Base-by-base conservation (phyloP, 768 basidiomycete species). In the Cyclocybe cylindracea region DNA sequence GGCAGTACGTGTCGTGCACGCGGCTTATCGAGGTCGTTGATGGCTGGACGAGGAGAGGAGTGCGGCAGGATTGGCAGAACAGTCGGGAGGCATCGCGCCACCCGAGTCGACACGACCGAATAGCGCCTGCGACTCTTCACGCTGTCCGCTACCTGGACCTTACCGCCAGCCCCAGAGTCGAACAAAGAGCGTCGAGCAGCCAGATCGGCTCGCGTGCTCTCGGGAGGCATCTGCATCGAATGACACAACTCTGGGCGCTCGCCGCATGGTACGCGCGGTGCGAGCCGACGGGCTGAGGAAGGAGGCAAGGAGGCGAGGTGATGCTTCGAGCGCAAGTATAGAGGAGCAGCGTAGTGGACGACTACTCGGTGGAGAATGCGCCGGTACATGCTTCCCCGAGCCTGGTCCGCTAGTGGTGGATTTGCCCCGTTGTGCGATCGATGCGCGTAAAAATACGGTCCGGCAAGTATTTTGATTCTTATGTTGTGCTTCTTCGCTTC, bases 1-100 rank as follows among this genome's bases (percentile, higher is more conserved):
- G 94, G 51, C 96, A 98, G 71, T 98, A 95, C 63, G 87, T 95
- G 14, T 98, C 69, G 90, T 94, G 35, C 91, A 97, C 65, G 84
- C 87, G 31, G 92, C 86, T 94, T 51, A 80, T 94, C 51, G 89
- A 91, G 67, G 91, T 91, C 7, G 11, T 67, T 94, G 70, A 77
- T 81, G 78, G 74, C 92, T 13, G 77, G 87, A 91, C 66, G 84
- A 87, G 69, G 75, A 71, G 51, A 75, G 74, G 39, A 61, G 55
- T 49, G 63, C 59, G 35, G 55, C 57, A 49, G 58, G 64, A 11
- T n/a, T 60, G n/a, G n/a, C n/a, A n/a, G n/a, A n/a, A n/a, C n/a
- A n/a, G n/a, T n/a, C n/a, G n/a, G n/a, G n/a, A n/a, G n/a, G n/a
- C n/a, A n/a, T n/a, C n/a, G n/a, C n/a, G n/a, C n/a, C n/a, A n/a